Base-by-base conservation (phyloP, 768 basidiomycete species). In the Porpolomopsis calyptriformis region DNA sequence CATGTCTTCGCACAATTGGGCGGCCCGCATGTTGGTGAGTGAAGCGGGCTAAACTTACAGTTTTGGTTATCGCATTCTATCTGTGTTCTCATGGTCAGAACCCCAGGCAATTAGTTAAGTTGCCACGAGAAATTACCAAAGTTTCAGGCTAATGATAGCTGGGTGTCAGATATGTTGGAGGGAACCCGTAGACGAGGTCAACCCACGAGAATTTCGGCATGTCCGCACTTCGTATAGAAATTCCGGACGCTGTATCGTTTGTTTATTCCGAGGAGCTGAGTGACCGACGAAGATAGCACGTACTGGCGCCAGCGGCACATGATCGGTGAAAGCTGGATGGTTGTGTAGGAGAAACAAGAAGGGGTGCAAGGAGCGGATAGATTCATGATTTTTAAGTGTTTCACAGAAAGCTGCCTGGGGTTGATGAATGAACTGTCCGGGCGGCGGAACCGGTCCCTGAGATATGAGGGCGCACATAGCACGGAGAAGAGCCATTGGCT, bases 271-370 rank as follows among this genome's bases (percentile, higher is more conserved):
- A 14, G 19, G 38, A 41, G 10, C 12, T 9, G n/a, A 18, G 10
- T 33, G 11, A n/a, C 2, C 5, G 16, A 47, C 27, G 22, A 43
- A 16, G 33, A 4, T 22, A 18, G 18, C 18, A 68, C 73, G 60
- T 54, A 78, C 77, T 70, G 74, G 63, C 77, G 73, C 56, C 62
- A 68, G 55, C 64, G 66, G 60, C 77, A 78, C 77, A 78, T 78
- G 12, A 26, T 19, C 42, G 37, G 29, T 47, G 35, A 45, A 45
- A 25, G 38, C 43, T 37, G 45, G 42, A 39, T 18, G 20, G 16
- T 2, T 39, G 37, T 18, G 11, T 16, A 11, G 7, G 29, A 5
- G 37, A 6, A 39, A n/a, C n/a, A 20, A 39, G 37, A 22, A 12
- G 20, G 20, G 37, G 7, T 14, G 29, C 7, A n/a, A n/a, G n/a